Conservation (phyloP, 1,139 yeast genomes). For the Pichia sp. region DNA sequence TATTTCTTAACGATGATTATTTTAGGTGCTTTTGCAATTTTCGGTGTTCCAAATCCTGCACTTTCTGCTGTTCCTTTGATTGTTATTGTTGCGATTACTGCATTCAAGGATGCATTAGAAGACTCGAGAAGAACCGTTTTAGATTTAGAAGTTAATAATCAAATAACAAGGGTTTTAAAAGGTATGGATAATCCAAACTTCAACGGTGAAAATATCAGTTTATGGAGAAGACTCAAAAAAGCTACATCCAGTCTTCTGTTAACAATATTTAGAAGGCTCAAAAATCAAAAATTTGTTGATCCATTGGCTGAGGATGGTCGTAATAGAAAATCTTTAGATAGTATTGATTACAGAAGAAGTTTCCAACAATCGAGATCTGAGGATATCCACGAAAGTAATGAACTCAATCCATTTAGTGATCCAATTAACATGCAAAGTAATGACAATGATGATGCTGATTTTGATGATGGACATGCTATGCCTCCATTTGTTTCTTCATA, state of each 20-base stretch:
- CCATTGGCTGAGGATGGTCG: constrained; percentile 33
- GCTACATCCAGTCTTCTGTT: constrained; percentile 34
- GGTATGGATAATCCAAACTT: constrained; percentile 75
- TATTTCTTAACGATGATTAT: constrained; percentile 79
- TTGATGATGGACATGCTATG: constrained; percentile 10
- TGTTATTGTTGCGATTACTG: constrained; percentile 84
- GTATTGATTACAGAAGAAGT: constrained; percentile 27
- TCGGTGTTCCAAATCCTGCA: constrained; percentile 89
- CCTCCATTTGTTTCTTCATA: constrained; percentile 26
- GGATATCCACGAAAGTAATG: constrained; percentile 15
- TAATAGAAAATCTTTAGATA: constrained; percentile 27
- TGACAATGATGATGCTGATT: constrained; percentile 9
- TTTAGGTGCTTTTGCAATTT: constrained; percentile 79
- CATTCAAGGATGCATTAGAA: constrained; percentile 88
- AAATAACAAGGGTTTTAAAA: constrained; percentile 66
- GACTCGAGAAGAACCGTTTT: constrained; percentile 78
- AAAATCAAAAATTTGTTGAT: constrained; percentile 25
- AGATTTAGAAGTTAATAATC: constrained; percentile 83
- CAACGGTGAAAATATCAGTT: constrained; percentile 54
- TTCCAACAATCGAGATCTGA: constrained; percentile 18
- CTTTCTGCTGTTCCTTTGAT: constrained; percentile 89
- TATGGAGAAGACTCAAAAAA: constrained; percentile 66
- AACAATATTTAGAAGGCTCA: constrained; percentile 26
- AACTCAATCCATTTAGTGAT: constrained; percentile 21
- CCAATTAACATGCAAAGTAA: constrained; percentile 22